These are phyloP conservation scores for Fraxinus greggii DNA, from an alignment of 305 asterid genomes.

Conservation along the genomic window DNA sequence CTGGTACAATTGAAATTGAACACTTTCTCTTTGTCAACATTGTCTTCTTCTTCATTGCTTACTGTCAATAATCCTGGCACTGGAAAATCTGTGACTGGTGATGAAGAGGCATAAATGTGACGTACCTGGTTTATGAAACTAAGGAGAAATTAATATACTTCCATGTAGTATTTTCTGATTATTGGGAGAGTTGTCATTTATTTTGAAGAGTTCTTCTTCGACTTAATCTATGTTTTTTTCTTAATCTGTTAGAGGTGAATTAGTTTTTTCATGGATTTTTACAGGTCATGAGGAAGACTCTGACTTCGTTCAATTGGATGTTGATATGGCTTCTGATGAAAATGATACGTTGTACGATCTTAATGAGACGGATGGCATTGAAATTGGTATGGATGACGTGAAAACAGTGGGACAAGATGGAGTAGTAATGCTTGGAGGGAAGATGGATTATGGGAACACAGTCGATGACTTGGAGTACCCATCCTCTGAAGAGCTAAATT, in stretches of 20 bases:
- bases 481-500: too few species aligned
- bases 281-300: too few species aligned
- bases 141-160: neutral
- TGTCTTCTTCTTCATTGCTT: constrained; percentile 71
- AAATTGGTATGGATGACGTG: too few species aligned
- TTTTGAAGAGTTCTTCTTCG: neutral
- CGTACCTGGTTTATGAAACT: neutral
- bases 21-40: constrained; percentile 83
- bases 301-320: too few species aligned
- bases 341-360: too few species aligned
- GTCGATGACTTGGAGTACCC: too few species aligned
- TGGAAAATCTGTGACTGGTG: constrained; percentile 81
- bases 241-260: neutral
- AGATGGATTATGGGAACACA: too few species aligned
- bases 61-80: constrained; percentile 89
- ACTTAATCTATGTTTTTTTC: neutral
- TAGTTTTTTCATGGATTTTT: too few species aligned
- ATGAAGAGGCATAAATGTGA: constrained; percentile 49
- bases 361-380: too few species aligned
- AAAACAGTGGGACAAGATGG: too few species aligned
- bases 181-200: neutral
- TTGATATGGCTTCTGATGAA: too few species aligned
- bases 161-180: neutral
- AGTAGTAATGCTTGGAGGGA: too few species aligned
- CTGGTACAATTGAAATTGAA: constrained; percentile 82